These are phyloP conservation scores for Nephelium lappaceum DNA, from an alignment of 345 rosid species.

Conservation along the genomic window DNA sequence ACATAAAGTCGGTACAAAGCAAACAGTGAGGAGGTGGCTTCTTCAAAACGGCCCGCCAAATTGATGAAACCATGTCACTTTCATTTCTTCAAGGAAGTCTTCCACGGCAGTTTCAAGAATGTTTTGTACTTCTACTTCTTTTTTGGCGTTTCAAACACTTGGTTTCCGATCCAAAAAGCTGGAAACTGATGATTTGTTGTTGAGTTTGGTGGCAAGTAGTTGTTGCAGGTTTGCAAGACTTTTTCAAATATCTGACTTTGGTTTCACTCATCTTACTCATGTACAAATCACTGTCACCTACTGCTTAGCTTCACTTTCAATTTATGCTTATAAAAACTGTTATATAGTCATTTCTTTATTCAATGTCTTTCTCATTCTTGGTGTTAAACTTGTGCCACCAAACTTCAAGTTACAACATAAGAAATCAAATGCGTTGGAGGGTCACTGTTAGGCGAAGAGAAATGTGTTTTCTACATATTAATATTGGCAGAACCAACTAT, in stretches of 20 bases:
- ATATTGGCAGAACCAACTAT: constrained; percentile 4
- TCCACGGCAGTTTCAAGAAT: neutral
- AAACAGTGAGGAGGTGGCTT: neutral
- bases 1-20: neutral
- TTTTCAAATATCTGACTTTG: constrained; percentile 49
- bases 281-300: constrained; percentile 39
- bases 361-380: constrained; percentile 19
- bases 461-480: neutral
- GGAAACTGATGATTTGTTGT: constrained; percentile 35
- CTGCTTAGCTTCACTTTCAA: constrained; percentile 56
- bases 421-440: constrained; percentile 33
- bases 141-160: neutral
- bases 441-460: constrained; percentile 33
- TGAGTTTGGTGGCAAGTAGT: constrained; percentile 58
- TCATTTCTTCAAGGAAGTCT: neutral
- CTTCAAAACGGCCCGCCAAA: constrained; percentile 7
- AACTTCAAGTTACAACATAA: constrained; percentile 32
- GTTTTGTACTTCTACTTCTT: neutral
- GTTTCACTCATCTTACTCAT: constrained; percentile 47
- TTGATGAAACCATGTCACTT: neutral
- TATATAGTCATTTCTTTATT: constrained; percentile 16
- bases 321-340: constrained; percentile 30
- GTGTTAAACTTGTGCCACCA: constrained; percentile 28
- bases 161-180: constrained; percentile 23
- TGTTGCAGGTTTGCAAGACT: constrained; percentile 37